A percentile compares a stretch with the other conserved stretches of the same genome.
These are phyloP conservation scores for Malbranchea zuffiana DNA, from an alignment of 2,329 filamentous ascomycete species.

Conservation along the genomic window DNA sequence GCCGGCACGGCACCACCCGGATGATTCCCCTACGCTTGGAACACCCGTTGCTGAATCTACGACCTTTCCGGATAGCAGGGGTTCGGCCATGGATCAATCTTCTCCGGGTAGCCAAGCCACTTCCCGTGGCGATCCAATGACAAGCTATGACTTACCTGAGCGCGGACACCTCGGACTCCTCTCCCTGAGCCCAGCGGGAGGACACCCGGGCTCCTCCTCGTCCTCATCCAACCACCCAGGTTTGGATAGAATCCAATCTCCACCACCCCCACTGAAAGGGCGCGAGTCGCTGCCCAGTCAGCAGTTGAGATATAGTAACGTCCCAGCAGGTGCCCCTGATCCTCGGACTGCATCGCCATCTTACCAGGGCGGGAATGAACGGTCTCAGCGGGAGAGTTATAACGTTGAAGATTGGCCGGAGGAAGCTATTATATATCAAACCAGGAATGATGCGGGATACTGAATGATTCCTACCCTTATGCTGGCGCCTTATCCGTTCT, in stretches of 20 bases:
- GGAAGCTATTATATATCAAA: conserved; percentile 33
- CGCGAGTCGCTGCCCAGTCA: conserved; percentile 25
- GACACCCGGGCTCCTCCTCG: conserved; percentile 8
- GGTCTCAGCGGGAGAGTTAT: conserved; percentile 18
- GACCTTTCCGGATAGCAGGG: too few relatives aligned
- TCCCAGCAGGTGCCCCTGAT: conserved; percentile 14
- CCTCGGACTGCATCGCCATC: conserved; percentile 1
- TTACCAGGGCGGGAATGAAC: conserved; percentile 12
- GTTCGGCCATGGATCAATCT: too few relatives aligned
- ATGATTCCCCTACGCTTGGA: too few relatives aligned
- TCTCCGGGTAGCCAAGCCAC: too few relatives aligned
- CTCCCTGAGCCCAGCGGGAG: background rate
- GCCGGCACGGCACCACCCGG: too few relatives aligned
- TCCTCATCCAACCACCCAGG: conserved; percentile 13
- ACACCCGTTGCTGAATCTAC: too few relatives aligned
- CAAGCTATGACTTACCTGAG: too few relatives aligned
- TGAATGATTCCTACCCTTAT: background rate
- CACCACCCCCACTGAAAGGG: conserved; percentile 15
- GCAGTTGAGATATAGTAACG: conserved; percentile 20
- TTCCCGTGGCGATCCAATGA: too few relatives aligned
- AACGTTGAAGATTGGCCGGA: conserved; percentile 30
- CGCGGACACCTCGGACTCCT: too few relatives aligned
- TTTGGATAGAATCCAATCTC: conserved; percentile 7
- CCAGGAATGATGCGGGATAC: conserved; percentile 6
- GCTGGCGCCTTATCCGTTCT: background rate